Base-by-base conservation (phyloP, 2,329 filamentous ascomycete species). In the Emmonsia crescens region DNA sequence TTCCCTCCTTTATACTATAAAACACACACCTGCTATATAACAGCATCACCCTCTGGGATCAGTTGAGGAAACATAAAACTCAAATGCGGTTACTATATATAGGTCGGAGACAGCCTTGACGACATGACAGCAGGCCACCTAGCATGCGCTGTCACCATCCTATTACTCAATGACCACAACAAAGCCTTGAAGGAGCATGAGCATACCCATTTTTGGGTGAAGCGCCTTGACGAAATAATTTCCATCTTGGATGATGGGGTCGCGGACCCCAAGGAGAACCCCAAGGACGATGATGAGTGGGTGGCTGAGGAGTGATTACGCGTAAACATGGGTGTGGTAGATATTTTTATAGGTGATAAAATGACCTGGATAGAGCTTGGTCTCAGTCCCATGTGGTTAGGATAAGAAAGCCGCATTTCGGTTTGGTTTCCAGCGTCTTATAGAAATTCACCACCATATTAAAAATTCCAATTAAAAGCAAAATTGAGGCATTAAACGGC, bases 91-190 rank as follows among this genome's bases (percentile, higher is more conserved):
- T 65, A 36, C 56, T 24, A n/a, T 40, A 64, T 59, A 59, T 68
- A 76, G 79, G 78, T 80, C 27, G 89, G 89, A 3, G 89, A 93
- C 71, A 91, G 87, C 19, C 85, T 96, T 61, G 94, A 97, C 73
- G 94, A 99, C 72, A 95, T 97, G 85, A 89, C 87, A 8, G 91
- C 93, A 0, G 93, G 94, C 0, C 83, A 87, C 63, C 81, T 80
- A 59, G 93, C 93, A 0, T 93, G 93, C 0, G 90, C 92, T 1
- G 89, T 91, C 40, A 97, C 94, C 0, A 91, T 97, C n/a, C 72
- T 97, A 71, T 78, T 99, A 52, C 82, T 88, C 19, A 95, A 95
- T 69, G 85, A 89, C n/a, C 86, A 82, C n/a, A 96, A 96, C 71
- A 74, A 74, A 61, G 81, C 87, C 66, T 72, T 96, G 62, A 83